Base-by-base conservation (phyloP, 2,329 filamentous ascomycete species). In the Stachybotrys chlorohalonatus region DNA sequence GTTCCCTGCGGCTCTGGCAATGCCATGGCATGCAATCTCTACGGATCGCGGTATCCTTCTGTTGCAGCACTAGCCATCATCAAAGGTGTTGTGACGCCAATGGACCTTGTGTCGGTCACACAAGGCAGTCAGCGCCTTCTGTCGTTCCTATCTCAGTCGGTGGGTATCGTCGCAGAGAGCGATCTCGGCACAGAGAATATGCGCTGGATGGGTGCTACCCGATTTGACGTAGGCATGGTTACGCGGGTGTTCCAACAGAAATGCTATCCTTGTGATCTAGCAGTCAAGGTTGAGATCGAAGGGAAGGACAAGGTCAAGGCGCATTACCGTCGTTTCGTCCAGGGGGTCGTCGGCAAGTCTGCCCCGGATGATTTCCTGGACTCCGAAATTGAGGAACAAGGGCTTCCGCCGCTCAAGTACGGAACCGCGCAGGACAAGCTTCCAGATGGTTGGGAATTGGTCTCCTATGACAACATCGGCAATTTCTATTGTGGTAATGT, bases 401-500 rank as follows among this genome's bases (percentile, higher is more conserved):
- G 85, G 0, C 75, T 97, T 9, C 93, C 92, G 3, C 69, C 79
- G 6, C 74, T 97, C 45, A 80, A 82, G 62, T 95, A 89, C 63
- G 94, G 94, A 52, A 93, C 89, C 0, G 75, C 94, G 56, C 82
- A 83, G 52, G 90, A 95, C 61, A 78, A 86, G 15, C 68, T 97
- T 0, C 92, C 91, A 0, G 73, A 81, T 2, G 86, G 82, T 49
- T 99, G 94, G 91, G 79, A 87, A 57, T 73, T 87, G 17, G 73
- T 87, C 3, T 82, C 87, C 1, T 81, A 87, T 58, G 84, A 94
- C 58, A 89, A 86, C 32, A 75, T 99, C 54, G 91, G 91, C 50
- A 96, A 90, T 64, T 95, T 99, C 68, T 97, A 95, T 71, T 89
- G 86, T 36, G 94, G 94, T 58, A 99, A 96, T 68, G 84, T 86